phyloP scores from a whole-genome alignment of 2,329 filamentous ascomycete species.

The Colletotrichum sp. region DNA sequence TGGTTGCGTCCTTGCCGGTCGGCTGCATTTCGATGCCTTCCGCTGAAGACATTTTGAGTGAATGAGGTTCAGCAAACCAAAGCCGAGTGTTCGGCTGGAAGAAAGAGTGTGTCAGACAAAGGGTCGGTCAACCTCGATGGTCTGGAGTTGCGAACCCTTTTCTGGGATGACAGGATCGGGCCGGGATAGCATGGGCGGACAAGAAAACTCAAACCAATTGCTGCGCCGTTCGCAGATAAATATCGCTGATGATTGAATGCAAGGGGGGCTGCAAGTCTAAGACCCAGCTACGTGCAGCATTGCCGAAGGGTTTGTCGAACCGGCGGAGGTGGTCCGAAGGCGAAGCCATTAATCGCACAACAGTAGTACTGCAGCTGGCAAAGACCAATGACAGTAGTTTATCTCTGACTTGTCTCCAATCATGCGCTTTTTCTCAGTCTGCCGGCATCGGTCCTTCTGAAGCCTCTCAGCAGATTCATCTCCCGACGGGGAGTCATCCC shows the following conservation, averaged over 20 bases:
- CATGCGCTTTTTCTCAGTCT: background rate
- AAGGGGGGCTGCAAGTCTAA: background rate
- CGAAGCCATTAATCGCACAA: background rate
- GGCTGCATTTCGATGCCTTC: background rate
- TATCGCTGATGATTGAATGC: background rate
- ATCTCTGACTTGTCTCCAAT: background rate
- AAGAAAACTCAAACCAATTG: background rate
- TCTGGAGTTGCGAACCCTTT: background rate
- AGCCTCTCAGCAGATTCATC: background rate
- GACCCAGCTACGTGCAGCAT: background rate
- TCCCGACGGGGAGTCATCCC: background rate
- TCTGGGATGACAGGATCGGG: background rate
- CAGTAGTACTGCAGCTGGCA: background rate
- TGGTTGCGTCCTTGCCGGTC: background rate
- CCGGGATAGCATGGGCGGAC: background rate
- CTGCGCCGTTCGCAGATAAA: background rate
- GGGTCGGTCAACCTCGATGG: background rate
- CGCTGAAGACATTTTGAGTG: background rate
- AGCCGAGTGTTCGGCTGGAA: background rate
- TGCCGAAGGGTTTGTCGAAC: background rate
- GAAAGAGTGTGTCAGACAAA: background rate
- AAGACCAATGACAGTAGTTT: background rate
- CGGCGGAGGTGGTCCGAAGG: background rate
- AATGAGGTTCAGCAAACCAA: background rate
- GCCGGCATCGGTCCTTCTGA: background rate